phyloP scores from a whole-genome alignment of 2,329 filamentous ascomycete genomes.

The Penicillium palitans region DNA sequence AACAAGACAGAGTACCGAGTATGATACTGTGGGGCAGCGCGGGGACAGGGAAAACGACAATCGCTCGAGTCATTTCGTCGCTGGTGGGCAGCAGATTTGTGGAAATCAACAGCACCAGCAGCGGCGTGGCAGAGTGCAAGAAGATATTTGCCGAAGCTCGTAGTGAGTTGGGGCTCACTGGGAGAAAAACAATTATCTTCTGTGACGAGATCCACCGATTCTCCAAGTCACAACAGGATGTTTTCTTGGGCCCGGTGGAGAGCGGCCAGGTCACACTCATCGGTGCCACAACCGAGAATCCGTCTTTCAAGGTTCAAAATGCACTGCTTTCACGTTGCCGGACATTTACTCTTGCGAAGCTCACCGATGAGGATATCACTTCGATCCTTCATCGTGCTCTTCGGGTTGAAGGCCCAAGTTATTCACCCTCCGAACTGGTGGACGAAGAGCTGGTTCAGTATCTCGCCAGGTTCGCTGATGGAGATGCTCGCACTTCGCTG shows the following conservation, averaged over 20 bases:
- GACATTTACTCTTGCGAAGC: constrained; percentile 79
- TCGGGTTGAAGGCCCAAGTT: constrained; percentile 57
- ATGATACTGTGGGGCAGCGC: constrained; percentile 79
- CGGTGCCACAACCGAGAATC: constrained; percentile 95
- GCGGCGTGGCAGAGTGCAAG: constrained; percentile 86
- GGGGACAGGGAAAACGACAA: constrained; percentile 61
- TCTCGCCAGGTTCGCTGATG: constrained; percentile 82
- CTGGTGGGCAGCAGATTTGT: constrained; percentile 83
- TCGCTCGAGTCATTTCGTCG: constrained; percentile 83
- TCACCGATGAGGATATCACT: constrained; percentile 70
- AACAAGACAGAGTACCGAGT: constrained; percentile 80
- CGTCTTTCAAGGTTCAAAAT: constrained; percentile 86
- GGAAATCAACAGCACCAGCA: constrained; percentile 91
- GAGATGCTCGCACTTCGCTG: constrained; percentile 87
- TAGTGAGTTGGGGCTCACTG: constrained; percentile 76
- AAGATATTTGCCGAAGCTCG: constrained; percentile 84
- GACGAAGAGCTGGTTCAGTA: constrained; percentile 77
- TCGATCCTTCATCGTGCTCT: constrained; percentile 77
- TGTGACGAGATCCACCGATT: constrained; percentile 97
- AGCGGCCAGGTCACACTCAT: constrained; percentile 87
- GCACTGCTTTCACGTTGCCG: constrained; percentile 86
- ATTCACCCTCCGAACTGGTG: constrained; percentile 57
- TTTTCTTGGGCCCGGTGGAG: constrained; percentile 91
- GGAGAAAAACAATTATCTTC: constrained; percentile 91
- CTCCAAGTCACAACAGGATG: constrained; percentile 88